Evolutionary conservation across 1,139 yeast species (phyloP).

Genomic region (Lodderomyces pseudojiufengensis): DNA sequence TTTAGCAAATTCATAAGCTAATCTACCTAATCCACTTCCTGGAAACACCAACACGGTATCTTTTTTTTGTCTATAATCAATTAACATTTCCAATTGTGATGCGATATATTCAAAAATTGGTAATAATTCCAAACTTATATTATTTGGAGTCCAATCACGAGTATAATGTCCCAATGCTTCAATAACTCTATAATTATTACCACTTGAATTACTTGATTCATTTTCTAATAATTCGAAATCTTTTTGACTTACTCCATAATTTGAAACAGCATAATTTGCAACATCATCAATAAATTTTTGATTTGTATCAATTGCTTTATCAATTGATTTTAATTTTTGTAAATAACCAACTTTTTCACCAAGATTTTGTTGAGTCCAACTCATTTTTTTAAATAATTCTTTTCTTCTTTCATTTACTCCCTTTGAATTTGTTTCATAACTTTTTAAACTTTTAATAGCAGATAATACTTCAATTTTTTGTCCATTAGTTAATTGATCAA

Average conservation of each 20-base stretch:
- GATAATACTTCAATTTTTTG: constrained; percentile 37
- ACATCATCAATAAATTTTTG: constrained; percentile 43
- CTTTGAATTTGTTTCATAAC: constrained; percentile 39
- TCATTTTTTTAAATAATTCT: constrained; percentile 44
- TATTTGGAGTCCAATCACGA: constrained; percentile 65
- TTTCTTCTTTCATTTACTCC: constrained; percentile 45
- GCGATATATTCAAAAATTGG: constrained; percentile 53
- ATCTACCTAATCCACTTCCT: constrained; percentile 75
- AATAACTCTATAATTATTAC: constrained; percentile 52
- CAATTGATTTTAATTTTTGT: constrained; percentile 46
- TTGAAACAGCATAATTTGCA: constrained; percentile 35
- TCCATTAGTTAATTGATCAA: constrained; percentile 16
- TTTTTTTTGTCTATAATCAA: constrained; percentile 21
- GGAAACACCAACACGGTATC: constrained; percentile 61
- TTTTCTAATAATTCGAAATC: constrained; percentile 33
- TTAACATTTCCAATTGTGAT: constrained; percentile 24
- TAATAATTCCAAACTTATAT: constrained; percentile 34
- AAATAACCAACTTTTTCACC: constrained; percentile 55
- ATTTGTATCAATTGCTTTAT: constrained; percentile 43
- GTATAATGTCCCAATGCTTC: constrained; percentile 72
- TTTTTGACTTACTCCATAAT: constrained; percentile 36
- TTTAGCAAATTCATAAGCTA: constrained; percentile 59
- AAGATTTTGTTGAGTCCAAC: constrained; percentile 52
- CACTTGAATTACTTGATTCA: constrained; percentile 19
- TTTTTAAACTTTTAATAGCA: constrained; percentile 50